Base-by-base conservation (phyloP, 805 yeast species). In the Ogataea salicorniae region DNA sequence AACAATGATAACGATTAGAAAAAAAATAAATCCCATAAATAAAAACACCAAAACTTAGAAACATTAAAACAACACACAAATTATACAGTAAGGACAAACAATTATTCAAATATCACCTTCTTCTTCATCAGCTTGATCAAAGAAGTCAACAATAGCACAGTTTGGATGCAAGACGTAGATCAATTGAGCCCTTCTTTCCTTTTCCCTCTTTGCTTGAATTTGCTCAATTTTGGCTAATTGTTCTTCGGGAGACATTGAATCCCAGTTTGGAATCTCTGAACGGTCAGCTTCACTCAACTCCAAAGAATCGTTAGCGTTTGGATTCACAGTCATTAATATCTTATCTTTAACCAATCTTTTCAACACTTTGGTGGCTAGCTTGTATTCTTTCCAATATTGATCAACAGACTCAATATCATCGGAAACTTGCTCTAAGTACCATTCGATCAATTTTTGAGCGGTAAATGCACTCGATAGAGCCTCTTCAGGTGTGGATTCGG, bases 331-430 rank as follows among this genome's bases (percentile, higher is more conserved):
- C 88, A 92, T 80, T 59, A 94, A 74, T 31, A 92, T 81, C 61
- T 87, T 80, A 61, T 91, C 97, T 62, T 85, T 86, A 18, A 84
- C 95, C 60, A 94, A 75, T 57, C 92, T 76, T 63, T 81, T 84
- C 60, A 94, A 70, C 14, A 94, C 96, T 67, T 89, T 92, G 56
- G 75, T 77, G 1, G 89, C 87, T 44, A 87, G 71, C 41, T 76
- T 79, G 47, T 85, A 72, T 62, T 92, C 96, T 13, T 69, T 70
- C 71, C 83, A 79, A 60, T 82, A 83, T 43, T 86, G 87, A 42
- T 74, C 79, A 58, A 84, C 96, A 6, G 84, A 73, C 31, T 78
- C 73, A 37, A 94, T 70, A 43, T 79, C 83, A 52, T 80, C 80
- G 65, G 88, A 96, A 48, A 79, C 79, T 56, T 81, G 85, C 35